Base-by-base conservation (phyloP, 2,329 filamentous ascomycete species). In the Colletotrichum scovillei region DNA sequence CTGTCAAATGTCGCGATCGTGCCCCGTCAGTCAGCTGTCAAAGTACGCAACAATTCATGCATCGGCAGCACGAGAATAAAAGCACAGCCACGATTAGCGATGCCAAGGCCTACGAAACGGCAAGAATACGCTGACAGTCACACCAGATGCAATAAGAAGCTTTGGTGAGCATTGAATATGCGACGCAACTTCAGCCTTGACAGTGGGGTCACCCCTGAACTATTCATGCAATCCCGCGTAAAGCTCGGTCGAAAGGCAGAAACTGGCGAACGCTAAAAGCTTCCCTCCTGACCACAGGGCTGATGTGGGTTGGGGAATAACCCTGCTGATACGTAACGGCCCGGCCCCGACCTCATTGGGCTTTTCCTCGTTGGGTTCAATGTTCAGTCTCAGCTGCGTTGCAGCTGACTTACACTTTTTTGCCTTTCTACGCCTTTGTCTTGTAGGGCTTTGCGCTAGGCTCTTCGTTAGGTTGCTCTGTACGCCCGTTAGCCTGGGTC, bases 381-480 rank as follows among this genome's bases (percentile, higher is more conserved):
- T 49, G 22, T 35, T 16, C 14, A 72, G 65, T 64, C 65, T 69
- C 69, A 49, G 52, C 59, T 42, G 24, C 59, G 59, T 69, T 72
- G 69, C 69, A 64, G n/a, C 58, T 26, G 32, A 53, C 16, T 69
- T 64, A 69, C 14, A 28, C 22, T 65, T 69, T 69, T 69, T 24
- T 49, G 22, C 66, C 57, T 38, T 22, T 53, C n/a, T 19, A 24
- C 26, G 24, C 30, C 35, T 22, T 46, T n/a, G n/a, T 35, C 2
- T 6, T 19, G n/a, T 63, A n/a, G 24, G 52, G 58, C 24, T 69
- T 67, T 63, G 38, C 38, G 49, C 57, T 68, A 52, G 24, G 58
- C 30, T 69, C 64, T 26, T 14, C 16, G 52, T 32, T 69, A n/a
- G 57, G 42, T 11, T 49, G 7, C 8, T 8, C 19, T 49, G 42